These are phyloP conservation scores for Spongispora temasekensis DNA, from an alignment of 1,284 basidiomycete species.

Conservation along the genomic window DNA sequence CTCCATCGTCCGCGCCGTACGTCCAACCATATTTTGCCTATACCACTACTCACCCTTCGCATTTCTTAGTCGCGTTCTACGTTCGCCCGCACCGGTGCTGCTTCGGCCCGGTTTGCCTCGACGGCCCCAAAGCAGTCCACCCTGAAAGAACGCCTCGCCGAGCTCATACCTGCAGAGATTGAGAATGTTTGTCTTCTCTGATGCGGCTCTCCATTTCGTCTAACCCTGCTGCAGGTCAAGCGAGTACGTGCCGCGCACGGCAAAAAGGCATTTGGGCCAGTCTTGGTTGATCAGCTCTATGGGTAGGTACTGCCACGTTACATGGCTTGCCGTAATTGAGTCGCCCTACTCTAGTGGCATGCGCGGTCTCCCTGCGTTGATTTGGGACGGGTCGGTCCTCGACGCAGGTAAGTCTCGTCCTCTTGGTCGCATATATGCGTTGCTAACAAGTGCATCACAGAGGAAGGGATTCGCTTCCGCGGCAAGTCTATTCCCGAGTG, in stretches of 20 bases:
- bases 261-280: conserved; percentile 88
- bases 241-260: conserved; percentile 81
- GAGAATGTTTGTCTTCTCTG: conserved; percentile 63
- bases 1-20: conserved; percentile 50
- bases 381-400: conserved; percentile 96
- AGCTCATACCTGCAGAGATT: conserved; percentile 88
- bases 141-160: conserved; percentile 87
- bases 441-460: conserved; percentile 39
- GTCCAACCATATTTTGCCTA: conserved; percentile 18
- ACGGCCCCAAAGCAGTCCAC: conserved; percentile 70
- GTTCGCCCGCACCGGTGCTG: conserved; percentile 46
- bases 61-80: conserved; percentile 46
- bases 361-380: conserved; percentile 85
- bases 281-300: conserved; percentile 89
- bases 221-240: conserved; percentile 63
- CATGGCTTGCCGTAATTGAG: conserved; percentile 2
- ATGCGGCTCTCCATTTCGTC: conserved; percentile 2
- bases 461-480: conserved; percentile 96
- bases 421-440: neutral
- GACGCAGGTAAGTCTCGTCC: conserved; percentile 62
- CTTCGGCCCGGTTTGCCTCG: conserved; percentile 61
- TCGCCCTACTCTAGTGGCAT: conserved; percentile 69
- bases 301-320: conserved; percentile 48
- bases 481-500: conserved; percentile 91
- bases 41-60: conserved; percentile 14